Base-by-base conservation (phyloP, 2,329 filamentous ascomycete genomes). In the Epichloe glyceriae region DNA sequence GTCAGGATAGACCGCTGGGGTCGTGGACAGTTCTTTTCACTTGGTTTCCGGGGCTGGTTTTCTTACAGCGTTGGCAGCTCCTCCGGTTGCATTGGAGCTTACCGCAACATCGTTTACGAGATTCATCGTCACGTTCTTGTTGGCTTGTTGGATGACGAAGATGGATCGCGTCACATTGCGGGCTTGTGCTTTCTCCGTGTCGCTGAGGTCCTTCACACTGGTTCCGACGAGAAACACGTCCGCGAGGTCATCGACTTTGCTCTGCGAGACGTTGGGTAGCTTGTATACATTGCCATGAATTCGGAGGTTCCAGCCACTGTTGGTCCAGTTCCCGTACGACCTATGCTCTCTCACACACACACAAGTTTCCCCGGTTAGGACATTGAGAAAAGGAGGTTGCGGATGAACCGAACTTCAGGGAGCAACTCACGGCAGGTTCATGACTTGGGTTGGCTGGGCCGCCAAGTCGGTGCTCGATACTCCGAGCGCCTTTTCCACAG, bases 221-320 rank as follows among this genome's bases (percentile, higher is more conserved):
- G 78, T 80, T 47, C 75, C 82, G 52, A 88, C 75, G 10, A 90
- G 72, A 66, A 89, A 88, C 34, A 79, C 64, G 56, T 88, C 81
- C 52, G 85, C 83, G 3, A 89, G 71, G 38, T 82, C 72, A 57
- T 90, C 76, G 44, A 90, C 69, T 57, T 79, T 85, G 35, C 71
- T 69, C 57, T 79, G 71, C 1, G 75, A 76, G 35, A 85, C 82
- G 53, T 86, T 78, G 1, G 86, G 86, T 54, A 85, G 77, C 64
- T 88, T 89, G 73, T 83, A 90, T n/a, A 89, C 82, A 60, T 88
- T 88, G 57, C 86, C 86, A 56, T 85, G 86, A 55, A 89, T 79
- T 30, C 85, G 76, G 3, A 89, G 74, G 55, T 82, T 87, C 86
- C 86, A 90, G 35, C 83, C 83, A 52, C 80, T 67, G n/a, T 82